Evolutionary conservation across 2,329 filamentous ascomycete species (phyloP).

Genomic region (Colletotrichum sp.): DNA sequence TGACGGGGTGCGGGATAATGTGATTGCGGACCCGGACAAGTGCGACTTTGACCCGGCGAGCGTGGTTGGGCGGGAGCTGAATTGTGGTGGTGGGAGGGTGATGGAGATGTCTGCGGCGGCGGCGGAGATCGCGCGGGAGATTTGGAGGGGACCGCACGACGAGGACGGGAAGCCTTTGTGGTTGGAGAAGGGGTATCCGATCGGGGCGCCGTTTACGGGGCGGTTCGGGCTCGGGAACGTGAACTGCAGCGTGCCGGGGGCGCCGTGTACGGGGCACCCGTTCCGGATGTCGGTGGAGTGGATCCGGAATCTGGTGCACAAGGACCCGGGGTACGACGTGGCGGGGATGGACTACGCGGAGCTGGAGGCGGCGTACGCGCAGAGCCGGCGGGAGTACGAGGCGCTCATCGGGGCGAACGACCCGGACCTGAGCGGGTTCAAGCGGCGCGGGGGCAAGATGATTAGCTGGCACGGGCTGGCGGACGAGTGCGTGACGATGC

Average conservation of each 20-base stretch:
- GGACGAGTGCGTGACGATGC: slow-evolving; percentile 41
- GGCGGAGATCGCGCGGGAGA: slow-evolving; percentile 6
- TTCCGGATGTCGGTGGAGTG: slow-evolving; percentile 20
- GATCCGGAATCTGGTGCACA: slow-evolving; percentile 16
- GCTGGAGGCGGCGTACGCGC: background rate
- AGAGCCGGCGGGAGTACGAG: slow-evolving; percentile 19
- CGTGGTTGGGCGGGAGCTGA: slow-evolving; percentile 17
- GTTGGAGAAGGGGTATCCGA: slow-evolving; percentile 4
- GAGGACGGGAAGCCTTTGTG: slow-evolving; percentile 2
- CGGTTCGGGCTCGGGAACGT: slow-evolving; percentile 14
- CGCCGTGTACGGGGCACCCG: background rate
- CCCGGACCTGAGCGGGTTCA: slow-evolving; percentile 33
- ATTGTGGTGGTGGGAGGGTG: slow-evolving; percentile 30
- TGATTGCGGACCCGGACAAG: slow-evolving; percentile 12
- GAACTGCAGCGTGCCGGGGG: slow-evolving; percentile 5
- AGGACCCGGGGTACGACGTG: slow-evolving; percentile 5
- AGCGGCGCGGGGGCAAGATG: slow-evolving; percentile 42
- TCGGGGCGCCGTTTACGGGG: slow-evolving; percentile 17
- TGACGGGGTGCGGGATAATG: slow-evolving; percentile 15
- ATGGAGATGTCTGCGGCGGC: slow-evolving; percentile 8
- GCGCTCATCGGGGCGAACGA: slow-evolving; percentile 30
- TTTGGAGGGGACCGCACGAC: slow-evolving; percentile 12
- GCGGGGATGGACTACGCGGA: background rate
- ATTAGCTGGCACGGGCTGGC: slow-evolving; percentile 46
- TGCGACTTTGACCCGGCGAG: slow-evolving; percentile 28